phyloP scores from a whole-genome alignment of 805 yeast genomes.

The Starmerella stellata region DNA sequence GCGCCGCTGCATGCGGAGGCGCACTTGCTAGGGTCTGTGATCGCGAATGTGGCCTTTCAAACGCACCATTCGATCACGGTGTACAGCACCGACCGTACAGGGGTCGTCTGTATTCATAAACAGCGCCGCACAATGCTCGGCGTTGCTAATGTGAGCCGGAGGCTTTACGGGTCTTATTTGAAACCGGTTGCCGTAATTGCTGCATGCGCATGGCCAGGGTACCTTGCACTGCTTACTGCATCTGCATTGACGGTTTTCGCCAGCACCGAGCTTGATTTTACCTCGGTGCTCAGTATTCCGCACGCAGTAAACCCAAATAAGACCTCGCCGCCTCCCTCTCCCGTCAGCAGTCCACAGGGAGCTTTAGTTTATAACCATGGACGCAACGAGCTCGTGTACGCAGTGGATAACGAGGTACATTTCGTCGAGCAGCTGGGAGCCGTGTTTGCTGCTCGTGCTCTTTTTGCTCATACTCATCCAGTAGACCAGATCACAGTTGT shows the following conservation, averaged over 20 bases:
- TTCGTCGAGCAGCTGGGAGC: neutral
- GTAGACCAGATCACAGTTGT: neutral
- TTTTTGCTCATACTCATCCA: neutral
- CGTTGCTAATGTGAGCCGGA: conserved; percentile 29
- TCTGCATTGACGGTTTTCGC: neutral
- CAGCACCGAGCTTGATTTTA: neutral
- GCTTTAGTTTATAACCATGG: neutral
- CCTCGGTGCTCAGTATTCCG: neutral
- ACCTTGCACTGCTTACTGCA: neutral
- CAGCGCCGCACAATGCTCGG: conserved; percentile 42
- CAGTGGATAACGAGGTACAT: neutral
- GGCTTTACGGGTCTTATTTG: conserved; percentile 34
- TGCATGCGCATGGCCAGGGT: neutral
- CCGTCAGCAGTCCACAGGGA: no score
- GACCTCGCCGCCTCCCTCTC: neutral
- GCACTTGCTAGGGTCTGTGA: neutral
- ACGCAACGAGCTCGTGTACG: neutral
- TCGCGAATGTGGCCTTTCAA: neutral
- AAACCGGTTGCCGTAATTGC: conserved; percentile 1
- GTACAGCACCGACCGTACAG: conserved; percentile 36
- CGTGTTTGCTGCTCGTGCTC: neutral
- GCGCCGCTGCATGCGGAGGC: neutral
- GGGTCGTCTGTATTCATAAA: conserved; percentile 45
- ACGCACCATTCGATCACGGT: neutral
- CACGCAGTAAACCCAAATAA: no score